Conservation (phyloP, 2,329 filamentous ascomycete genomes). For the Dactylellina sp. region DNA sequence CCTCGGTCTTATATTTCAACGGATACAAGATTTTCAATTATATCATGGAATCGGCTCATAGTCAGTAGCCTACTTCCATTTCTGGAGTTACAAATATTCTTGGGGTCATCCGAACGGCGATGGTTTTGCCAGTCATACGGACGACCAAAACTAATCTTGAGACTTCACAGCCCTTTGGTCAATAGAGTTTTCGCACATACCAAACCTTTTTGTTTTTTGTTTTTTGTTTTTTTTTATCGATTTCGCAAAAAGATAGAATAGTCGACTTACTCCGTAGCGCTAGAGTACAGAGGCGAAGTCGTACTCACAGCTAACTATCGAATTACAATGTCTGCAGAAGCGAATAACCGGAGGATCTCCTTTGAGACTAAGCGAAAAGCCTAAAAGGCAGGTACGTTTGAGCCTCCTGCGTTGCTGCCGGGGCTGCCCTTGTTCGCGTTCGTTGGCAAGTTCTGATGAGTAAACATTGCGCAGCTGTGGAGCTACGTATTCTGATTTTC, state of each 20-base stretch:
- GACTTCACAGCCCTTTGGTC: background rate
- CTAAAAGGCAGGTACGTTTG: background rate
- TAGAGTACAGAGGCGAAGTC: no score
- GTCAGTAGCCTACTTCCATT: no score
- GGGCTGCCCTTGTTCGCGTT: no score
- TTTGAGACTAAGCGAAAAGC: background rate
- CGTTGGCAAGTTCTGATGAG: slow-evolving; percentile 1
- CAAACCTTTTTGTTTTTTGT: no score
- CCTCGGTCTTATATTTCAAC: background rate
- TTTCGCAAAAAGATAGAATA: no score
- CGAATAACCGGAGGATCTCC: background rate
- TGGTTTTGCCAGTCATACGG: background rate
- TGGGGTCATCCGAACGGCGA: background rate
- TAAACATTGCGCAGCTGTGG: background rate
- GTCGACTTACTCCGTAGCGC: no score
- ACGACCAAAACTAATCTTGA: background rate
- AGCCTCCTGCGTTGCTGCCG: background rate
- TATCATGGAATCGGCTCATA: background rate
- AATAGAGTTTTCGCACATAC: background rate
- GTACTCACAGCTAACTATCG: no score
- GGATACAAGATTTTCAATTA: background rate
- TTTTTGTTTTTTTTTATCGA: no score
- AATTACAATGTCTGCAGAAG: background rate
- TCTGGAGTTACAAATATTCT: no score
- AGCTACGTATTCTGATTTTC: background rate